Conservation (phyloP, 2,329 filamentous ascomycete species). For the Coniochaeta pulveracea region DNA sequence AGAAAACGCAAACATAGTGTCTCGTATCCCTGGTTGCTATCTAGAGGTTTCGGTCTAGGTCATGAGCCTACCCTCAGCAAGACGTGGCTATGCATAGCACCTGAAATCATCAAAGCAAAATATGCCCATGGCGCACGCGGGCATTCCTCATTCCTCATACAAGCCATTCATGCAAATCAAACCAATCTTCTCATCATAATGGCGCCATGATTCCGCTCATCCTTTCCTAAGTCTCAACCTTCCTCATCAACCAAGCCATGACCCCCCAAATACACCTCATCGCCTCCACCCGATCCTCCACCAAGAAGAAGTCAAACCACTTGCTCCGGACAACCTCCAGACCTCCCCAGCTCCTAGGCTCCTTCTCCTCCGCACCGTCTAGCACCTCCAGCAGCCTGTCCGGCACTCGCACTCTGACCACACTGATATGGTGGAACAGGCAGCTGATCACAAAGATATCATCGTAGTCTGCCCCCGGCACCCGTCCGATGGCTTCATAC, state of each 20-base stretch:
- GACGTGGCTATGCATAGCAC: no score
- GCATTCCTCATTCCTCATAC: no score
- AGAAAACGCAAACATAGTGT: no score
- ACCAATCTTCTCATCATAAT: no score
- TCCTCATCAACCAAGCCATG: slow-evolving; percentile 50
- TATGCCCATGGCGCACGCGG: no score
- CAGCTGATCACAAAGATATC: slow-evolving; percentile 51
- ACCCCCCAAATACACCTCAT: slow-evolving; percentile 47
- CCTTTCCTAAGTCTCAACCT: no score
- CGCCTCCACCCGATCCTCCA: slow-evolving; percentile 41
- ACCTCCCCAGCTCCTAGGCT: slow-evolving; percentile 33
- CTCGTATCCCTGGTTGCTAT: no score
- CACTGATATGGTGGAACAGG: slow-evolving; percentile 49
- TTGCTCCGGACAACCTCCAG: slow-evolving; percentile 44
- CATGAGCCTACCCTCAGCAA: no score
- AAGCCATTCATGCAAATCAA: no score
- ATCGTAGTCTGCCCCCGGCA: slow-evolving; percentile 35
- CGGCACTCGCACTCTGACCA: slow-evolving; percentile 49
- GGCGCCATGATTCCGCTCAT: slow-evolving; percentile 13
- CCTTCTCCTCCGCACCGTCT: slow-evolving; percentile 30
- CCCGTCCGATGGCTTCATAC: slow-evolving; percentile 45
- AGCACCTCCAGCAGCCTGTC: slow-evolving; percentile 38
- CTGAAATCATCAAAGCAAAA: no score
- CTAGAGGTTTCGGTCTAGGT: no score
- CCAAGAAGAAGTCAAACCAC: slow-evolving; percentile 51